A percentile compares a stretch with the other conserved stretches of the same genome.
Conservation (phyloP, 1,139 yeast species). For the Hansenula lynferdii region DNA sequence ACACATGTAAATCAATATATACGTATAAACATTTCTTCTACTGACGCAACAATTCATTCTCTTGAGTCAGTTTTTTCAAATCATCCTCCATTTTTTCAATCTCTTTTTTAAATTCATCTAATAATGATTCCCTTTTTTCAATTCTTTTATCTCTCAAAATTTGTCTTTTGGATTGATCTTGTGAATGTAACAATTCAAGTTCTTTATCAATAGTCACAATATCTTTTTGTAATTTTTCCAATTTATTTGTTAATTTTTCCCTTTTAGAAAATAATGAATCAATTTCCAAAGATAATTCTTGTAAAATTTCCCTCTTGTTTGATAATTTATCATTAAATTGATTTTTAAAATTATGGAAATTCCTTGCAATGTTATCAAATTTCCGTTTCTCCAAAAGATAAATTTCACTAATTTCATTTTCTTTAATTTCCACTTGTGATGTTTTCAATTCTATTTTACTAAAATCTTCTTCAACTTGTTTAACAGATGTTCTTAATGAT, state of each 20-base stretch:
- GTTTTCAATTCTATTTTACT: constrained; percentile 33
- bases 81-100: constrained; percentile 19
- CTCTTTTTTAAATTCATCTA: constrained; percentile 23
- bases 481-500: constrained; percentile 34
- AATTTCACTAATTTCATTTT: constrained; percentile 33
- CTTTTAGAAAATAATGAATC: constrained; percentile 29
- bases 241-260: constrained; percentile 30
- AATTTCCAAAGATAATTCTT: constrained; percentile 28
- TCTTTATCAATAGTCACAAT: constrained; percentile 25
- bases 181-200: constrained; percentile 25
- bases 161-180: constrained; percentile 25
- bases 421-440: constrained; percentile 27
- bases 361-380: constrained; percentile 32
- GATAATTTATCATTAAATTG: constrained; percentile 22
- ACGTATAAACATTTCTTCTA: constrained; percentile 1
- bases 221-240: constrained; percentile 26
- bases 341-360: constrained; percentile 30
- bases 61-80: constrained; percentile 7
- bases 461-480: constrained; percentile 36
- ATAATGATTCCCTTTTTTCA: constrained; percentile 20
- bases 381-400: constrained; percentile 36
- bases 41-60: constrained; percentile 3
- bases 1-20: not conserved
- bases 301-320: constrained; percentile 21
- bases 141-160: constrained; percentile 25